Base-by-base conservation (phyloP, 495 filamentous ascomycete species). In the Hypoxylon fragiforme region DNA sequence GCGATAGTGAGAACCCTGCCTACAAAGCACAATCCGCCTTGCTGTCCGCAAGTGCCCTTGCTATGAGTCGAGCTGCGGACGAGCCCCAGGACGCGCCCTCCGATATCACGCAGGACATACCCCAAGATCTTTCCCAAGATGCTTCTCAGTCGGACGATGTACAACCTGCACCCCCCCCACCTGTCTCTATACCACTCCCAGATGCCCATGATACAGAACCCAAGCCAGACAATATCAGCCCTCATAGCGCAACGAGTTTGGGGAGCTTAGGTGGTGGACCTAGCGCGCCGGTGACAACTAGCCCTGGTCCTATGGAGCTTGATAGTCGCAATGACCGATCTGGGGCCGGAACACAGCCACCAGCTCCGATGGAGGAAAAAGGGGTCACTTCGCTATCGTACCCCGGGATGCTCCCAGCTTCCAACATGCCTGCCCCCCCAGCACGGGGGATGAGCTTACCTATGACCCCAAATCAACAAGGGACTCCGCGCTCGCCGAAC, bases 371-470 rank as follows among this genome's bases (percentile, higher is more conserved):
- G 69, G 76, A 79, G 20, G 76, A 78, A 41, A 76, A 85, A 70
- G 42, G 66, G 56, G 46, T 74, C 40, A 54, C 63, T 7, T 74
- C 76, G 4, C 59, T 77, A 21, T 75, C 74, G 7, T 78, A 79
- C 45, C 74, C 73, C 5, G 75, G 70, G 3, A 52, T 73, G 43
- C 62, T 78, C 15, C 52, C 71, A 19, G 61, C 68, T 3, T 57
- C 54, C 44, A 60, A 58, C 51, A 78, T 74, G 71, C 66, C 65
- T 50, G 70, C 70, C 20, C 70, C 69, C 36, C 69, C 70, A 21
- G 74, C 77, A 40, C 80, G 90, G 58, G 85, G 84, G 11, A 83
- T 91, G 72, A 95, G 89, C 67, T 75, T 94, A 50, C 89, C 90
- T 12, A 81, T 84, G 65, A 77, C 88, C 11, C 79, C 55, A 77